A percentile compares a stretch with the other conserved stretches of the same genome.
phyloP scores from a whole-genome alignment of 768 basidiomycete genomes.

The Lentinula edodes region DNA sequence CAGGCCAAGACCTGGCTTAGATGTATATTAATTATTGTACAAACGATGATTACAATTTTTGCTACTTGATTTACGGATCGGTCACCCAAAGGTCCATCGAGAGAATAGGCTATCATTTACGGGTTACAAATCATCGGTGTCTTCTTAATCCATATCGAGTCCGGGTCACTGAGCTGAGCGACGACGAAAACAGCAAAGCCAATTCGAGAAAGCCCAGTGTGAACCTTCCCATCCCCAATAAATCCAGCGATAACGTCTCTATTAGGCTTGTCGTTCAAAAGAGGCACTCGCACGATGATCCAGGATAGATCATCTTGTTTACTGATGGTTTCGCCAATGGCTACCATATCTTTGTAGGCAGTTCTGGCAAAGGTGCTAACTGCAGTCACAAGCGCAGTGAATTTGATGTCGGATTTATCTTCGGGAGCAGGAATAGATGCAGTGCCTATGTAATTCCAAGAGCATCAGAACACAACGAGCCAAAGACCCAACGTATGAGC shows the following conservation, averaged over 20 bases:
- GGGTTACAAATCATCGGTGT: constrained; percentile 32
- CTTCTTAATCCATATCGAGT: constrained; percentile 54
- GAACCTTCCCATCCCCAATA: constrained; percentile 56
- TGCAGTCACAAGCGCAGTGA: constrained; percentile 36
- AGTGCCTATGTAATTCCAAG: constrained; percentile 37
- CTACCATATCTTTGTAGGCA: constrained; percentile 68
- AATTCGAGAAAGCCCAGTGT: constrained; percentile 42
- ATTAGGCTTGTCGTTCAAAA: constrained; percentile 45
- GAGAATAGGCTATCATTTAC: neutral
- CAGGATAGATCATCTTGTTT: constrained; percentile 50
- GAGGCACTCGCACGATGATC: constrained; percentile 67
- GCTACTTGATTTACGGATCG: no score
- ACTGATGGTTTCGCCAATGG: constrained; percentile 52
- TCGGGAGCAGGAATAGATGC: constrained; percentile 55
- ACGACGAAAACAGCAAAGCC: constrained; percentile 60
- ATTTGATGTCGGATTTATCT: constrained; percentile 50
- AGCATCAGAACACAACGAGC: neutral
- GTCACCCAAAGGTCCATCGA: neutral
- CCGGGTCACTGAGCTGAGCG: constrained; percentile 42
- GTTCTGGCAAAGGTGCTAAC: constrained; percentile 38
- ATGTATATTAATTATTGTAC: neutral
- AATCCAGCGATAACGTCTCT: constrained; percentile 55
- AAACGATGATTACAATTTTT: no score
- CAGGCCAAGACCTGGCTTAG: neutral
- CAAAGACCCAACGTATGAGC: neutral